phyloP scores from a whole-genome alignment of 2,329 filamentous ascomycete species.

The Celoporthe dispersa region DNA sequence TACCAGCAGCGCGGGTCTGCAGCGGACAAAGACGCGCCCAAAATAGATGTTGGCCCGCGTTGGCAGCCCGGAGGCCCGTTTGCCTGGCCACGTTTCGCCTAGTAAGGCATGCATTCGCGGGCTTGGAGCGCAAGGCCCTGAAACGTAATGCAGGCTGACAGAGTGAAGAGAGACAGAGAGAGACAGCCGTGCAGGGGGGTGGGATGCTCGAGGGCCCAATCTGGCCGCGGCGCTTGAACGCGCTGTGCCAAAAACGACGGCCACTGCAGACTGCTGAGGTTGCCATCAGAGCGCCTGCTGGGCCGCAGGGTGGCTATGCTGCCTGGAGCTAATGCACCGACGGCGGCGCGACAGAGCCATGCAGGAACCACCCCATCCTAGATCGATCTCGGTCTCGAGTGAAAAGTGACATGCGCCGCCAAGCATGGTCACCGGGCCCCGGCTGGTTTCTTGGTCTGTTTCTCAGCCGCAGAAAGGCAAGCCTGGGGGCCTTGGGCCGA shows the following conservation, averaged over 20 bases:
- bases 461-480: background rate
- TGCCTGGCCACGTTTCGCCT: conserved; percentile 21
- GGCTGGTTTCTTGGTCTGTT: background rate
- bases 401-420: conserved; percentile 6
- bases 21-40: conserved; percentile 9
- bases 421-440: background rate
- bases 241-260: background rate
- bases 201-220: background rate
- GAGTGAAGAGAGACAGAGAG: background rate
- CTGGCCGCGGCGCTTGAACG: background rate
- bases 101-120: conserved; percentile 15
- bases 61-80: conserved; percentile 14
- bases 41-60: conserved; percentile 24
- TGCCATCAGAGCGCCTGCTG: background rate
- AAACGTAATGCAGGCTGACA: conserved; percentile 26
- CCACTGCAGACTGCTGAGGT: background rate
- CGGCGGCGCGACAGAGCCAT: conserved; percentile 1
- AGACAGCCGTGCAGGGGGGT: background rate
- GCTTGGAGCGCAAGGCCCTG: conserved; percentile 14
- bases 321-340: conserved; percentile 7
- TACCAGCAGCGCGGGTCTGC: conserved; percentile 20
- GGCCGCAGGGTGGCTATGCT: background rate
- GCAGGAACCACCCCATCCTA: background rate
- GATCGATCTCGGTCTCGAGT: background rate
- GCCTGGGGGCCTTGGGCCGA: no score